Conservation (phyloP, 805 yeast genomes). For the Lachancea lanzarotensis region DNA sequence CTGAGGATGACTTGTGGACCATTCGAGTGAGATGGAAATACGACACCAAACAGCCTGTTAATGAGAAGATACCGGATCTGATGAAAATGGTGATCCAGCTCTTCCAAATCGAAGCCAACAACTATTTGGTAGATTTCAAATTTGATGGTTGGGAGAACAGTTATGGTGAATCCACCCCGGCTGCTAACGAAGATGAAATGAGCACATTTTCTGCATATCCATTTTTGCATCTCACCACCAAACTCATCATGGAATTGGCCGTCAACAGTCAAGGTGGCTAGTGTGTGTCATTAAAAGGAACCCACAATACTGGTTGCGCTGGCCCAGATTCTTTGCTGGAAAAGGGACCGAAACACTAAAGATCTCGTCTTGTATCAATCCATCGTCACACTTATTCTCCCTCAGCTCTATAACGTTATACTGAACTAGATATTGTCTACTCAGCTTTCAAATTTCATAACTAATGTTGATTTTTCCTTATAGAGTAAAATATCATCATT, state of each 20-base stretch:
- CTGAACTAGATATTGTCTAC: neutral
- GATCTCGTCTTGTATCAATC: neutral
- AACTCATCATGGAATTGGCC: conserved; percentile 92
- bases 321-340: no score
- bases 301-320: no score
- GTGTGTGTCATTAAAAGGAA: neutral
- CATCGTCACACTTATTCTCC: neutral
- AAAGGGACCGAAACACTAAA: no score
- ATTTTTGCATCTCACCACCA: conserved; percentile 84
- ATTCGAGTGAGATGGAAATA: conserved; percentile 92
- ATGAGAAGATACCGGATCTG: conserved; percentile 54
- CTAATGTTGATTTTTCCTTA: neutral
- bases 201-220: conserved; percentile 95
- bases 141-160: conserved; percentile 92
- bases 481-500: conserved; percentile 1
- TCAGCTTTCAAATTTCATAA: neutral
- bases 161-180: conserved; percentile 29
- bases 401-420: neutral
- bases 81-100: conserved; percentile 97
- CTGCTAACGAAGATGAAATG: conserved; percentile 55
- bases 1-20: conserved; percentile 94
- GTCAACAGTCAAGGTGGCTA: conserved; percentile 69
- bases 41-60: conserved; percentile 35
- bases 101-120: conserved; percentile 92
- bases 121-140: conserved; percentile 92